These are phyloP conservation scores for Acorus gramineus DNA, from an alignment of 106 monocot genomes.

Conservation along the genomic window DNA sequence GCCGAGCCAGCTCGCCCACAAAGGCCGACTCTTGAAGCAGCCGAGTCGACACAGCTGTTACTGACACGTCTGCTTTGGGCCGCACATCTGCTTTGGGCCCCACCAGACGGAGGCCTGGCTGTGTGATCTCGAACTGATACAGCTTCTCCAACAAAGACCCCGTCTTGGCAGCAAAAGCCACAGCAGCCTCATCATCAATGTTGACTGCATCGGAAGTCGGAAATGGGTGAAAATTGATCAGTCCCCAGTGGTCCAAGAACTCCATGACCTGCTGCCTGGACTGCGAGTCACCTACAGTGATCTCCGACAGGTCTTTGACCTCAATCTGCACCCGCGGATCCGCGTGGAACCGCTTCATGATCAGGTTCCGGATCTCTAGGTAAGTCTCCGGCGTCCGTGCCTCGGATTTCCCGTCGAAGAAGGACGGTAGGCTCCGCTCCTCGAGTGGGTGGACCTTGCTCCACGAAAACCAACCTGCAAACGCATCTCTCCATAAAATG, in stretches of 20 bases:
- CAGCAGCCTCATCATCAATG: conserved; percentile 5
- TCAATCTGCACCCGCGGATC: conserved; percentile 56
- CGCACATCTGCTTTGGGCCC: conserved; percentile 8
- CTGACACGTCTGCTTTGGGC: conserved; percentile 10
- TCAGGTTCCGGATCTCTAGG: conserved; percentile 60
- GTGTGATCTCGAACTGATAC: conserved; percentile 60
- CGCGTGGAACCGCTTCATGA: conserved; percentile 67
- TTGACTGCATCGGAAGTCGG: conserved; percentile 28
- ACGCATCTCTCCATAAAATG: neutral
- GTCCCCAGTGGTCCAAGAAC: conserved; percentile 88
- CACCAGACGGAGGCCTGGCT: conserved; percentile 9
- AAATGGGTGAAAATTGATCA: conserved; percentile 97
- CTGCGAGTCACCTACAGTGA: conserved; percentile 42
- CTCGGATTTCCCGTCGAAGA: conserved; percentile 81
- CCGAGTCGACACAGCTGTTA: conserved; percentile 20
- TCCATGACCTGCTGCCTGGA: conserved; percentile 72
- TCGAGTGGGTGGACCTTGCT: conserved; percentile 63
- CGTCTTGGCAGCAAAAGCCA: conserved; percentile 9
- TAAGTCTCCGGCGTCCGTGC: conserved; percentile 70
- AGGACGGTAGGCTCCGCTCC: conserved; percentile 62
- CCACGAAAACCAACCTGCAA: conserved; percentile 93
- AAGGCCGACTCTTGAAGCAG: conserved; percentile 54
- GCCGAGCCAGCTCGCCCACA: conserved; percentile 43
- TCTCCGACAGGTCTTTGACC: conserved; percentile 45
- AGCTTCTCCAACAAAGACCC: conserved; percentile 45